Base-by-base conservation (phyloP, 805 yeast species). In the Metschnikowia gelsemii region DNA sequence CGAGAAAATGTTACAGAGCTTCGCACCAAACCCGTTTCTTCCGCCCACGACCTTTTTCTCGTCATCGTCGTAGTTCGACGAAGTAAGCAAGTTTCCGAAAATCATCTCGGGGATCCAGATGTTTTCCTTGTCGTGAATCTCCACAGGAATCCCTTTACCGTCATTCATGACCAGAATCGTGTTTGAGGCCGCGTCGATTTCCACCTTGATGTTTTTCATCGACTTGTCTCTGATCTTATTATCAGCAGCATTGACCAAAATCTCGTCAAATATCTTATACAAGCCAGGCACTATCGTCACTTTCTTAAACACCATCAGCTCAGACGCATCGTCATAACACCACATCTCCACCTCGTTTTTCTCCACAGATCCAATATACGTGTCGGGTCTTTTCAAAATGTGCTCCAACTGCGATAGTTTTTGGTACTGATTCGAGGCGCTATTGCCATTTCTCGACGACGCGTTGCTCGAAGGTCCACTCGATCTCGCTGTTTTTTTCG, bases 41-140 rank as follows among this genome's bases (percentile, higher is more conserved):
- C 99, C 99, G 70, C 99, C 99, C 2, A 96, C 87, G 24, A 93
- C 97, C 63, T 93, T 93, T 65, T 87, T 87, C 58, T 93, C 87
- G 49, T 91, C 79, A 62, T 93, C 99, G 62, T 93, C 96, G 62
- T 93, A 93, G 66, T 93, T 93, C 20, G 96, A 87, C 2, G 98
- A 90, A 0, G 99, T 93, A 50, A 93, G 76, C 46, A 93, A 75
- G 58, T 93, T 88, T 41, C 99, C 99, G 64, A 93, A 93, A 55
- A 93, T 93, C 66, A 93, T 76, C 66, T 93, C 96, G 1, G 99
- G 99, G 50, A 93, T 90, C 59, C 87, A 93, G 47, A 93, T 88
- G 35, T 86, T 75, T 62, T 93, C 99, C 63, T 88, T 91, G 35
- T 75, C 80, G 62, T 93, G 99, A 52, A 88, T 85, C 62, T 91